phyloP scores from a whole-genome alignment of 139 green algal species.

The Chlorella sp. region DNA sequence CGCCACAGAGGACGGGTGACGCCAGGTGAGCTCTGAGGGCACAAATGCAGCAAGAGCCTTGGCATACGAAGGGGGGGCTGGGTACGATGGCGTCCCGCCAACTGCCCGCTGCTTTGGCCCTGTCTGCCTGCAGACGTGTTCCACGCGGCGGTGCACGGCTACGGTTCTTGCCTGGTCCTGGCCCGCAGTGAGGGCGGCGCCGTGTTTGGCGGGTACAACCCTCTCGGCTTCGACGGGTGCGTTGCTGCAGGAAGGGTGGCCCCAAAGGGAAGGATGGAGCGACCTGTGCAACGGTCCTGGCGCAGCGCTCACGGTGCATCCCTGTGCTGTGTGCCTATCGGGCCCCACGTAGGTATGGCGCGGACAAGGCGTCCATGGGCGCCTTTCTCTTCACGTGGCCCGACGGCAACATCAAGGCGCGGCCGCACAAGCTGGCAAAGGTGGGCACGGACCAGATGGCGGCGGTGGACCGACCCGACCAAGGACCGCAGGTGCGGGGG shows the following conservation, averaged over 20 bases:
- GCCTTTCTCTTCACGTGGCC: slow-evolving; percentile 23
- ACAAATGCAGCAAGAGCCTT: too few species aligned
- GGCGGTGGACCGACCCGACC: slow-evolving; percentile 16
- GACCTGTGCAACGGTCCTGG: background rate
- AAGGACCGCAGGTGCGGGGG: slow-evolving; percentile 20
- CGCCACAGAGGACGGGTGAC: slow-evolving; percentile 28
- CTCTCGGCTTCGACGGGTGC: slow-evolving; percentile 18
- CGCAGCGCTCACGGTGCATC: background rate
- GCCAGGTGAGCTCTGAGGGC: too few species aligned
- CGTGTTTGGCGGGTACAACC: slow-evolving; percentile 34
- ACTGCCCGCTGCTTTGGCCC: background rate
- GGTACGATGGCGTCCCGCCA: too few species aligned
- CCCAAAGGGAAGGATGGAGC: too few species aligned
- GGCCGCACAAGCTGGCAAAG: slow-evolving; percentile 21
- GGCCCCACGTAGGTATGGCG: slow-evolving; percentile 5
- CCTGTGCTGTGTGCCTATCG: too few species aligned
- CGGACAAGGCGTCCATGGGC: slow-evolving; percentile 16
- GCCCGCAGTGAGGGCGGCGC: slow-evolving; percentile 18
- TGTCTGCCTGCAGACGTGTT: slow-evolving; percentile 4
- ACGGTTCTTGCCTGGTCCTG: slow-evolving; percentile 17
- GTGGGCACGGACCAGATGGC: slow-evolving; percentile 22
- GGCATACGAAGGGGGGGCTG: too few species aligned
- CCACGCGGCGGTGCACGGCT: slow-evolving; percentile 21
- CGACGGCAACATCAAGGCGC: slow-evolving; percentile 3
- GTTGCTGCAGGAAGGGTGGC: too few species aligned